A percentile compares a stretch with the other conserved stretches of the same genome.
Evolutionary conservation across 768 basidiomycete species (phyloP).

Genomic region (Goffeauzyma gilvescens): DNA sequence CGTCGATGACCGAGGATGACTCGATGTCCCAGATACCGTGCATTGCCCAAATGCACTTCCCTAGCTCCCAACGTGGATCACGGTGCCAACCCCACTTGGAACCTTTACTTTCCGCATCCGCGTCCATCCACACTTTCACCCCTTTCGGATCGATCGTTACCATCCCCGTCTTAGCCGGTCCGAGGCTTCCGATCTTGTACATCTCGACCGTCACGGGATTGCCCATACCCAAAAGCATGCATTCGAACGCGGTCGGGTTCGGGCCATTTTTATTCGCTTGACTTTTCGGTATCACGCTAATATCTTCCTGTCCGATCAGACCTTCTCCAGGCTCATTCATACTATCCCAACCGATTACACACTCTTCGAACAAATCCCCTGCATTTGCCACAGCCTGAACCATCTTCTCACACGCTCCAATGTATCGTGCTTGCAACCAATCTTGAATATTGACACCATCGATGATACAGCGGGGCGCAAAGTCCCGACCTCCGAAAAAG

Average conservation of each 20-base stretch:
- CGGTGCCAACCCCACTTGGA: conserved; percentile 70
- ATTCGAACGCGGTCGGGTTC: conserved; percentile 65
- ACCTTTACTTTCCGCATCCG: conserved; percentile 30
- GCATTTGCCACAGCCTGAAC: conserved; percentile 35
- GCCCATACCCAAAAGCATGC: conserved; percentile 74
- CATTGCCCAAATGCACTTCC: conserved; percentile 50
- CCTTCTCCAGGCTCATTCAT: conserved; percentile 91
- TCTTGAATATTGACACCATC: conserved; percentile 85
- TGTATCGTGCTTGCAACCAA: conserved; percentile 59
- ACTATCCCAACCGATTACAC: conserved; percentile 90
- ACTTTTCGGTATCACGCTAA: conserved; percentile 41
- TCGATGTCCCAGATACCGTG: conserved; percentile 73
- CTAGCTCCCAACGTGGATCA: conserved; percentile 34
- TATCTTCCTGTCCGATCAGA: conserved; percentile 49
- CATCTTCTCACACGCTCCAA: conserved; percentile 48
- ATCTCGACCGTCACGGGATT: conserved; percentile 53
- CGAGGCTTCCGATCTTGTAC: conserved; percentile 63
- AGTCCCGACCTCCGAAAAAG: conserved; percentile 77
- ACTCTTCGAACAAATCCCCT: conserved; percentile 59
- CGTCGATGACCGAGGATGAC: conserved; percentile 46
- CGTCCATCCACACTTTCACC: conserved; percentile 53
- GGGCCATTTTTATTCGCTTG: conserved; percentile 48
- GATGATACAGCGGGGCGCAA: conserved; percentile 75
- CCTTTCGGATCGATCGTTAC: conserved; percentile 76
- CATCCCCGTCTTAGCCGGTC: conserved; percentile 51